Conservation (phyloP, 495 filamentous ascomycete genomes). For the Neurospora sp. region DNA sequence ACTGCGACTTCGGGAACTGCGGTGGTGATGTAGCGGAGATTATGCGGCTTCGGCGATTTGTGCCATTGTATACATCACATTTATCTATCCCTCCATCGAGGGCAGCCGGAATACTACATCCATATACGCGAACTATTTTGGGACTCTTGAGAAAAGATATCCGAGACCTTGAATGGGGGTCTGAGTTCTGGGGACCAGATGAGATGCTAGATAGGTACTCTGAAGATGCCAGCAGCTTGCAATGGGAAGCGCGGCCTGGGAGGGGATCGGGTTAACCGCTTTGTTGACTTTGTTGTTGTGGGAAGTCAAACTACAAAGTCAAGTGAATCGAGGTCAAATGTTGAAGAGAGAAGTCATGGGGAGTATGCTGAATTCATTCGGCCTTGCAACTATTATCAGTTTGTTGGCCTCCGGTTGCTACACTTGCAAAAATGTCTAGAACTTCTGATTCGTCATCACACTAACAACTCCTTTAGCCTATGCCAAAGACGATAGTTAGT, state of each 20-base stretch:
- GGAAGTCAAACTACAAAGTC: not conserved
- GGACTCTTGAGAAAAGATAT: not conserved
- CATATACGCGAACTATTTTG: not conserved
- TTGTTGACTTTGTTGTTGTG: not conserved
- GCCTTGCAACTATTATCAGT: no score
- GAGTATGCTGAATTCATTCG: no score
- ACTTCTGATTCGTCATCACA: not conserved
- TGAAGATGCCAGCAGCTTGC: not conserved
- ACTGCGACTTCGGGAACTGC: not conserved
- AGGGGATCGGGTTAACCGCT: not conserved
- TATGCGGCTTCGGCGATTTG: not conserved
- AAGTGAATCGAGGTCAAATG: not conserved
- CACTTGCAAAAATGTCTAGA: not conserved
- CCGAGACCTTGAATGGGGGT: not conserved
- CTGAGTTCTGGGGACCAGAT: not conserved
- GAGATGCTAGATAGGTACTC: no score
- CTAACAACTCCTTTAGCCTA: not conserved
- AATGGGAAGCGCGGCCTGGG: not conserved
- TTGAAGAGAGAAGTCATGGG: no score
- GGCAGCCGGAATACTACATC: not conserved
- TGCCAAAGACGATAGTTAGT: not conserved
- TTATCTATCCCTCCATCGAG: not conserved
- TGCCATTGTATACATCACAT: not conserved
- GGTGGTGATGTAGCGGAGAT: not conserved
- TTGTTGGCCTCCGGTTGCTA: no score